Percentiles rank a stretch among this genome's conserved stretches.
Conservation (phyloP, 495 filamentous ascomycete species). For the Immersiella caudata region DNA sequence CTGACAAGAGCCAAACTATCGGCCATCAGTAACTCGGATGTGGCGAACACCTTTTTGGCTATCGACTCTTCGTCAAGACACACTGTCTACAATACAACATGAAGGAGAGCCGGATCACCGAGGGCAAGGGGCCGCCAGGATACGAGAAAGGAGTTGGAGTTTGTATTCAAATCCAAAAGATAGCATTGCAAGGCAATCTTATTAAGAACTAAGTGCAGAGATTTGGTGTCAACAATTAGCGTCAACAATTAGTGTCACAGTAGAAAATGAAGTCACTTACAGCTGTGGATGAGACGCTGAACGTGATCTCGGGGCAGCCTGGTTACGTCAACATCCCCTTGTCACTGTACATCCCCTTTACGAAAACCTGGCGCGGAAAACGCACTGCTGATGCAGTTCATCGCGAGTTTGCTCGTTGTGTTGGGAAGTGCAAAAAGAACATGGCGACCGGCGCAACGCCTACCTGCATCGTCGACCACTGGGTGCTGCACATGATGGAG, state of each 20-base stretch:
- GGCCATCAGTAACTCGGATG: conserved; percentile 55
- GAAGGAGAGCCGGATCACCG: conserved; percentile 54
- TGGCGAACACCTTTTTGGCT: conserved; percentile 50
- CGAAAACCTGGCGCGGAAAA: conserved; percentile 93
- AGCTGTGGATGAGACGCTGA: conserved; percentile 54
- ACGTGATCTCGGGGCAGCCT: conserved; percentile 49
- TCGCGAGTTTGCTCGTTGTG: conserved; percentile 80
- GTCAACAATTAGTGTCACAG: too few relatives aligned
- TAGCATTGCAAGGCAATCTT: conserved; percentile 61
- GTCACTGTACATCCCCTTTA: conserved; percentile 85
- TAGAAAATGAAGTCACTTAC: conserved; percentile 44
- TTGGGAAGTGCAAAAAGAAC: conserved; percentile 80
- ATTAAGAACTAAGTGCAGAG: conserved; percentile 53
- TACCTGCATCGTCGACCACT: conserved; percentile 86
- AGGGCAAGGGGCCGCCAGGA: conserved; percentile 60
- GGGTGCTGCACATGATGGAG: conserved; percentile 80
- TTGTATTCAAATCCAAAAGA: conserved; percentile 51
- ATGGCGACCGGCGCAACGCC: conserved; percentile 84
- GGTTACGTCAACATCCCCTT: conserved; percentile 76
- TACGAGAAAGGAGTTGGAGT: conserved; percentile 55
- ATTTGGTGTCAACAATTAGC: too few relatives aligned
- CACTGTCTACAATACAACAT: conserved; percentile 57
- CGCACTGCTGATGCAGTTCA: conserved; percentile 87
- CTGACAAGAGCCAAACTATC: conserved; percentile 53
- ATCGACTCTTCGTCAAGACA: conserved; percentile 54